Evolutionary conservation across 441 rosid genomes (phyloP).

Genomic region (Populus hybrid): DNA sequence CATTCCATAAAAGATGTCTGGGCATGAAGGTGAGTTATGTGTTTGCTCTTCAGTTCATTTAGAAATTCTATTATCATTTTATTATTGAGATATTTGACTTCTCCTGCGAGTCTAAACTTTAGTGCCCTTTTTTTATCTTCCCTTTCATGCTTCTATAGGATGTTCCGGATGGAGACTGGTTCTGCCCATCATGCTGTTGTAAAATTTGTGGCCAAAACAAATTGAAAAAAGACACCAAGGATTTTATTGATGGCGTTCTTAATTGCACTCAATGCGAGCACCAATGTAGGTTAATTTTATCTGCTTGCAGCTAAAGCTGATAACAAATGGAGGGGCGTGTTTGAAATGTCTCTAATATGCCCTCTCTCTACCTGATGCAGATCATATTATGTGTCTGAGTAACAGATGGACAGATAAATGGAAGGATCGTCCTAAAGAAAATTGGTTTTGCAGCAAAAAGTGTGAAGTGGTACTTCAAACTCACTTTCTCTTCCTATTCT

Average conservation of each 20-base stretch:
- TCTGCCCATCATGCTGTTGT: conserved; percentile 75
- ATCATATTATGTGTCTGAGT: conserved; percentile 52
- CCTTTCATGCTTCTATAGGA: conserved; percentile 28
- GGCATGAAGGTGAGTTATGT: conserved; percentile 25
- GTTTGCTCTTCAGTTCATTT: too few species aligned
- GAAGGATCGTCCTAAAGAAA: conserved; percentile 25
- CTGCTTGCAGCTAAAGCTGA: neutral
- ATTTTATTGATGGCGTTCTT: conserved; percentile 21
- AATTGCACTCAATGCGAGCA: conserved; percentile 64
- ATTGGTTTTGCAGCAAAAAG: conserved; percentile 65
- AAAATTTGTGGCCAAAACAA: conserved; percentile 43
- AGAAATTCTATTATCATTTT: neutral
- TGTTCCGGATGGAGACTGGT: conserved; percentile 71
- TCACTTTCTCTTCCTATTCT: conserved; percentile 4
- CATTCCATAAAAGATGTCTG: conserved; percentile 57
- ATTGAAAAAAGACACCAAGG: conserved; percentile 27
- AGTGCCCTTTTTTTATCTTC: neutral
- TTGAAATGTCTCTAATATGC: conserved; percentile 17
- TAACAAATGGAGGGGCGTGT: neutral
- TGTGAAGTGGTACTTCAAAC: conserved; percentile 55
- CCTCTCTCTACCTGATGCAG: conserved; percentile 32
- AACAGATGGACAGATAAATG: conserved; percentile 19
- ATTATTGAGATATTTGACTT: conserved; percentile 5
- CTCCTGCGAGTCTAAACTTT: conserved; percentile 8
- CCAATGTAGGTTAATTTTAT: conserved; percentile 48